These are phyloP conservation scores for Conringia planisiliqua DNA, from an alignment of 345 rosid genomes.

Conservation along the genomic window DNA sequence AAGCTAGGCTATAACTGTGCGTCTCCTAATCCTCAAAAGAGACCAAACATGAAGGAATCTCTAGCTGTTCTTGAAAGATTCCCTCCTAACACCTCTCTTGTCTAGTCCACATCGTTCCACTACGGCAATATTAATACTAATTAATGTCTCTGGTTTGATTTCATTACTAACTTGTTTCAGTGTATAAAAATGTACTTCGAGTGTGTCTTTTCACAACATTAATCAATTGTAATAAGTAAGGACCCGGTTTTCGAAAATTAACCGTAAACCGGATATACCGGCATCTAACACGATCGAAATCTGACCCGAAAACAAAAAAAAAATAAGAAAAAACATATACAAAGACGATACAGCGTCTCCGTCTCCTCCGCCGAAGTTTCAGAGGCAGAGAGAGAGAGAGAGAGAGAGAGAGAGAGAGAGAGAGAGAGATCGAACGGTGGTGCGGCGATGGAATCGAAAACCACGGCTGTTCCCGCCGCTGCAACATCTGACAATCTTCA, in stretches of 20 bases:
- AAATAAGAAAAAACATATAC: neutral
- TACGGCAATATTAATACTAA: slow-evolving; percentile 37
- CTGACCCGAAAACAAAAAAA: neutral
- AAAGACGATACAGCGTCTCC: slow-evolving; percentile 9
- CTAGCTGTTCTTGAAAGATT: slow-evolving; percentile 66
- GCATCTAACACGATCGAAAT: neutral
- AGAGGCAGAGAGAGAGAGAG: neutral
- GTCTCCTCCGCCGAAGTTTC: slow-evolving; percentile 14
- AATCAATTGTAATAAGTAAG: too few relatives aligned
- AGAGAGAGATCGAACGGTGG: neutral
- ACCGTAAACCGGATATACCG: neutral
- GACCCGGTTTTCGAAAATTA: neutral
- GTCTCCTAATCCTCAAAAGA: slow-evolving; percentile 71
- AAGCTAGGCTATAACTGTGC: slow-evolving; percentile 77
- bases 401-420: neutral
- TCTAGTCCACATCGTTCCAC: slow-evolving; percentile 17
- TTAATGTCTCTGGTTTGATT: neutral
- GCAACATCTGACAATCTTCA: neutral
- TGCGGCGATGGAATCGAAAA: slow-evolving; percentile 40
- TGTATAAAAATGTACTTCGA: neutral
- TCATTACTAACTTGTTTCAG: neutral
- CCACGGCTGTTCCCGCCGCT: slow-evolving; percentile 13
- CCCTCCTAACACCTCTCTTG: slow-evolving; percentile 36
- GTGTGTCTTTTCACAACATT: neutral
- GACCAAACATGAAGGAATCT: slow-evolving; percentile 82